Base-by-base conservation (phyloP, 2,329 filamentous ascomycete genomes). In the Penicillium sp. region DNA sequence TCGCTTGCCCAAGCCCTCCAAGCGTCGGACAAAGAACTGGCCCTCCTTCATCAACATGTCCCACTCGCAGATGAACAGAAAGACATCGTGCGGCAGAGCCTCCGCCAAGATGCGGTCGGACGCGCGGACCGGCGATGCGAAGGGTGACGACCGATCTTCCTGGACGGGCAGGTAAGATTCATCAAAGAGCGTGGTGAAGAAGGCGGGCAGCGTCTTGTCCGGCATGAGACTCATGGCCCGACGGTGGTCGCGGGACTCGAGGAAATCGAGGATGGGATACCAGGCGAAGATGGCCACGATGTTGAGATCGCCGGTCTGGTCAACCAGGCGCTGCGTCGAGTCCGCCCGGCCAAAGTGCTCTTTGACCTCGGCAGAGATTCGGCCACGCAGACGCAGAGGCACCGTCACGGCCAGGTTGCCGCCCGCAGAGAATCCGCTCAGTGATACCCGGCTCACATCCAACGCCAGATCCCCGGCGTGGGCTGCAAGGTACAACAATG, bases 41-140 rank as follows among this genome's bases (percentile, higher is more conserved):
- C 77, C 80, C 57, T 83, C 80, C 10, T 74, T 72, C n/a, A 81
- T 67, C 10, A 83, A 65, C 79, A 83, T 83, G 55, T 83, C 80
- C 76, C 77, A 83, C 57, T 83, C 80, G 57, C 80, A 83, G 29
- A 78, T 76, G 55, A 77, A 79, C 50, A 83, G 62, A 41, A 80
- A 78, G 32, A 83, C 74, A 42, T 81, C 74, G n/a, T 75, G 66
- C 0, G 80, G 80, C 1, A 83, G 59, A 2, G 69, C 70, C 15
- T 71, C 70, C 18, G 60, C 54, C n/a, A 83, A 69, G 54, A 79
- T 72, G 18, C 70, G 60, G 14, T 74, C 69, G 0, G 75, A 68
- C 2, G 80, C 79, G 7, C 77, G 71, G 20, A 76, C 76, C 0
- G 80, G 80, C 6, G 72, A 77, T 1, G 81, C 74, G 62, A 76